Conservation (phyloP, 495 filamentous ascomycete species). For the Haplographium delicatum region DNA sequence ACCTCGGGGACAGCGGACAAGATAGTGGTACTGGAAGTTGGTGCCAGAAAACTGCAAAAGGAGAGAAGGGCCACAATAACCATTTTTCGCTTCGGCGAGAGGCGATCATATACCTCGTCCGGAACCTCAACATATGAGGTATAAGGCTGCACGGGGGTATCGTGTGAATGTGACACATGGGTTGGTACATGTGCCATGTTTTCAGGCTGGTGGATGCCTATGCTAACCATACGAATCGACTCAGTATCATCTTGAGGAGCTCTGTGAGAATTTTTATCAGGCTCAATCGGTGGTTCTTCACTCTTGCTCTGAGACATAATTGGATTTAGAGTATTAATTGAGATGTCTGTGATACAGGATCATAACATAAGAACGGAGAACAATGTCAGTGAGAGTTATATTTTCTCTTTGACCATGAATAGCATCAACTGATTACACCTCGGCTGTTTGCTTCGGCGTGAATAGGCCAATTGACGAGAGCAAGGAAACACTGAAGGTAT, state of each 20-base stretch:
- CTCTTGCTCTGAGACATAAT: slow-evolving; percentile 21
- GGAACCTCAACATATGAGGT: slow-evolving; percentile 36
- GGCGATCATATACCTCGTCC: slow-evolving; percentile 46
- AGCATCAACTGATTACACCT: slow-evolving; percentile 2
- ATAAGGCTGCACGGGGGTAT: slow-evolving; percentile 31
- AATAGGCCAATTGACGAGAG: background rate
- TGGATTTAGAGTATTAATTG: slow-evolving; percentile 11
- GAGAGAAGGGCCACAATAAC: slow-evolving; percentile 59
- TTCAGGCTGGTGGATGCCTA: background rate
- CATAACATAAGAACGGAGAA: slow-evolving; percentile 14
- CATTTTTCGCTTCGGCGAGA: slow-evolving; percentile 50
- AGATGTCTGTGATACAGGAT: slow-evolving; percentile 2
- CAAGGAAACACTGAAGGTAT: slow-evolving; percentile 11
- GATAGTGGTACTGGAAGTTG: slow-evolving; percentile 63
- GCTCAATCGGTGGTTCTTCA: slow-evolving; percentile 6
- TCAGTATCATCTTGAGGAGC: slow-evolving; percentile 8
- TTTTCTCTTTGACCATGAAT: slow-evolving; percentile 17
- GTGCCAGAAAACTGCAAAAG: slow-evolving; percentile 63
- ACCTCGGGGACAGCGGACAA: slow-evolving; percentile 67
- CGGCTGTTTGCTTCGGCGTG: background rate
- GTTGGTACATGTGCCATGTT: slow-evolving; percentile 9
- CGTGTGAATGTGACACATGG: slow-evolving; percentile 21
- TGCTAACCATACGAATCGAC: slow-evolving; percentile 13
- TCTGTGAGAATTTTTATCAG: slow-evolving; percentile 5
- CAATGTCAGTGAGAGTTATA: background rate